A percentile compares a stretch with the other conserved stretches of the same genome.
Conservation (phyloP, 352 stramenopile genomes). For the Blastocystis sp. region DNA sequence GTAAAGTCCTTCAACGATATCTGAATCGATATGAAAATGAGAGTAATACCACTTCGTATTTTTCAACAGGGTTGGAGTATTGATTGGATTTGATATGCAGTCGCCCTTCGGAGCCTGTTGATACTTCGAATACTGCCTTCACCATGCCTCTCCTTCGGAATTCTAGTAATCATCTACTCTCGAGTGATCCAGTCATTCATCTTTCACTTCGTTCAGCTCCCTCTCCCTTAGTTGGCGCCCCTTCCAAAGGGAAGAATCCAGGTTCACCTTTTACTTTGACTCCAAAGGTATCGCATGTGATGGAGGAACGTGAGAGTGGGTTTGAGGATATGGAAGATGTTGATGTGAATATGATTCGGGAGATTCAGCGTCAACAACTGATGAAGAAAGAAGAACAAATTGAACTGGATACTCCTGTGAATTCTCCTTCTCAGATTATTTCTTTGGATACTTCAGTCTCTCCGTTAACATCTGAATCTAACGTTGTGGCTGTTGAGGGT, state of each 20-base stretch:
- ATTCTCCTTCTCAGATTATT: background rate
- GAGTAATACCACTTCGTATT: background rate
- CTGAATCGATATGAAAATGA: constrained; percentile 42
- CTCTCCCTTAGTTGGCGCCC: background rate
- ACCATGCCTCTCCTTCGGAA: background rate
- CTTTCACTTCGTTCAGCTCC: constrained; percentile 18
- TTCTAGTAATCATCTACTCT: background rate
- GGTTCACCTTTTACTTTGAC: too few species aligned
- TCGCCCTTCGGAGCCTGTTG: background rate
- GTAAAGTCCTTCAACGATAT: constrained; percentile 53
- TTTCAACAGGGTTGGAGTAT: background rate
- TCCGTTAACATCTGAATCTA: background rate
- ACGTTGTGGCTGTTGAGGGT: background rate
- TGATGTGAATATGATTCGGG: background rate
- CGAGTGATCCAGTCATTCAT: background rate
- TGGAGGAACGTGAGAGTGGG: background rate
- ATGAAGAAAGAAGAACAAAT: too few species aligned
- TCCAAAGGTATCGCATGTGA: background rate
- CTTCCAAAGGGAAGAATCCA: background rate
- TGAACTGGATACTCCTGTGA: too few species aligned
- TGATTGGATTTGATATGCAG: background rate
- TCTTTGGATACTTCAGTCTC: background rate
- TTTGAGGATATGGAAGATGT: constrained; percentile 52
- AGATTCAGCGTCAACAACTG: background rate
- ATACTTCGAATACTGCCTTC: background rate